phyloP scores from a whole-genome alignment of 106 monocot species.

The Phalaenopsis equestris region DNA sequence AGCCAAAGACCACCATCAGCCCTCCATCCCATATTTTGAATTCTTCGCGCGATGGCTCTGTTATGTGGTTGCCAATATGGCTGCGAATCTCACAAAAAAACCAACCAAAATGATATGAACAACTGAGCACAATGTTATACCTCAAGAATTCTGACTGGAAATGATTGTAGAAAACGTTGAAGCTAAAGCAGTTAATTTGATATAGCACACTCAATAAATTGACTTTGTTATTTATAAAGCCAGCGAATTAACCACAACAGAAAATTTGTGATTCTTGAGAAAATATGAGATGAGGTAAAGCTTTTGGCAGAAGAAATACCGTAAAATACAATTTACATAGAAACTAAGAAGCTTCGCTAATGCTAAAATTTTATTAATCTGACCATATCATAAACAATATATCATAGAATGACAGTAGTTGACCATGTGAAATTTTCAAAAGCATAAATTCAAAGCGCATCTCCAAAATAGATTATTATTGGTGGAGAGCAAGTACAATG shows the following conservation, averaged over 20 bases:
- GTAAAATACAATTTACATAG: not conserved
- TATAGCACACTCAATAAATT: not conserved
- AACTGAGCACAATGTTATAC: not conserved
- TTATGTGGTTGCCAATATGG: slow-evolving; percentile 98
- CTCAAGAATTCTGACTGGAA: not conserved
- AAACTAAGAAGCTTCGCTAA: not conserved
- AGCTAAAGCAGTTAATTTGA: no score
- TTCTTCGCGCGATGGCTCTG: slow-evolving; percentile 77
- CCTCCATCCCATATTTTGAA: slow-evolving; percentile 99
- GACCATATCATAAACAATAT: not conserved
- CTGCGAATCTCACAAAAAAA: slow-evolving; percentile 30
- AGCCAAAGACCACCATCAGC: slow-evolving; percentile 99
- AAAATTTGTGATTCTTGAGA: no score
- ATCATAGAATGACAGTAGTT: not conserved
- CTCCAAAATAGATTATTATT: not conserved
- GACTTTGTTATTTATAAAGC: not conserved
- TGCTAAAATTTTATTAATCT: not conserved
- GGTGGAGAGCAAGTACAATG: not conserved
- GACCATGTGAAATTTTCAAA: not conserved
- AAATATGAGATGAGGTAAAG: no score
- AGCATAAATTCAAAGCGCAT: not conserved
- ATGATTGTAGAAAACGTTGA: no score
- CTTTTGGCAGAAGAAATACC: not conserved
- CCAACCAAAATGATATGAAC: not conserved
- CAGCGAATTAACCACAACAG: not conserved